Conservation (phyloP, 805 yeast species). For the Ogataea nitratoaversa region DNA sequence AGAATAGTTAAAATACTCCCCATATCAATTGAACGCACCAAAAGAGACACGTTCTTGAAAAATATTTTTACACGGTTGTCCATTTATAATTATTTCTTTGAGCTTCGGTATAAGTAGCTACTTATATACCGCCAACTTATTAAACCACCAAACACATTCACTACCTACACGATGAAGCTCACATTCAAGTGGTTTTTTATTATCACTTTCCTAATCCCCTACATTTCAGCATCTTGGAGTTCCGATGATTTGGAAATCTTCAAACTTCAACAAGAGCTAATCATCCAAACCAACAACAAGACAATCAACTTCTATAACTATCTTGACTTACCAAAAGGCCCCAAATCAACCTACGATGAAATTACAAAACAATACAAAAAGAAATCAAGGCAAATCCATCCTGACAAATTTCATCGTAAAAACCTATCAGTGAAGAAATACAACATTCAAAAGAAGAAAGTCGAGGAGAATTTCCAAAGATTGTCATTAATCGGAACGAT, state of each 20-base stretch:
- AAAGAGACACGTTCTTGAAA: too few species aligned
- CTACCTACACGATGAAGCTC: constrained; percentile 7
- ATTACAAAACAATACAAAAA: constrained; percentile 66
- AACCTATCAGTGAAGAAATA: constrained; percentile 29
- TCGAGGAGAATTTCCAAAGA: constrained; percentile 70
- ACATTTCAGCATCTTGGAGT: constrained; percentile 17
- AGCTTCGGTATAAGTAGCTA: too few species aligned
- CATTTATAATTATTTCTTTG: too few species aligned
- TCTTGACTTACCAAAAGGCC: constrained; percentile 44
- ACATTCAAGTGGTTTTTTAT: constrained; percentile 8
- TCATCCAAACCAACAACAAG: constrained; percentile 42
- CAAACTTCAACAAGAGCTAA: constrained; percentile 57
- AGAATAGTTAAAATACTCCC: too few species aligned
- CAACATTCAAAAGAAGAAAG: constrained; percentile 36
- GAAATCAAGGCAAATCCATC: constrained; percentile 71
- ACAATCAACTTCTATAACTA: constrained; percentile 66
- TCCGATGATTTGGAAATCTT: constrained; percentile 79
- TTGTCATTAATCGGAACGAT: constrained; percentile 74
- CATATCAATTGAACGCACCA: too few species aligned
- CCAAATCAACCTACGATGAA: constrained; percentile 45
- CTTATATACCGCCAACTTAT: too few species aligned
- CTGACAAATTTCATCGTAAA: constrained; percentile 62
- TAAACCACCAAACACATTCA: too few species aligned
- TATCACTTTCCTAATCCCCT: constrained; percentile 2
- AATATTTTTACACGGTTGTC: too few species aligned